Evolutionary conservation across 441 rosid genomes (phyloP), one percentile per base, ranked within the genome.

Genomic region (Erysimum pusillum): DNA sequence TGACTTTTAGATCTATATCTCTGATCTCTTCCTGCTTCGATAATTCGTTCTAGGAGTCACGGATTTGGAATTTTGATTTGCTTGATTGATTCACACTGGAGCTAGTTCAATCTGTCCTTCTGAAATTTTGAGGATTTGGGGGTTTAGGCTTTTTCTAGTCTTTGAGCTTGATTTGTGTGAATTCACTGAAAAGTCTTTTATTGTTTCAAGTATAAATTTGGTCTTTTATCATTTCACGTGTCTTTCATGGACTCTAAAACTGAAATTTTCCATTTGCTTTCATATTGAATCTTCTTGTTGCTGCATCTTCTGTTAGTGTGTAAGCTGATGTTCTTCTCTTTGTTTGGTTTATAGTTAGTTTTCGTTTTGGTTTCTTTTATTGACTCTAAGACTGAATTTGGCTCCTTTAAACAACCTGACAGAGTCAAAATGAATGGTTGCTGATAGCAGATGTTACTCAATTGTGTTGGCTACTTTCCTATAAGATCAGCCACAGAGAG

Each of bases 401-500:
- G 34, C 32, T 31, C 32, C 6, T 41, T 42, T 4, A 4, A 56
- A 45, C 1, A 32, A 34, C n/a, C 52, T 48, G 61, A 51, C 22
- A 38, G 51, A 45, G 20, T 63, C 36, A 3, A 0, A 53, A n/a
- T 7, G 49, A 66, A 65, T 9, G 32, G 77, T 74, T 72, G 46
- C 14, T 38, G 0, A 41, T 41, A 11, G 70, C 87, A 96, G 99
- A 85, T 90, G 39, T 83, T 90, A 76, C 96, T 96, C 42, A 87
- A 87, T 76, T 97, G 97, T 22, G 97, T 90, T 74, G 97, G 98
- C 53, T 96, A 96, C 84, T 84, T 80, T 58, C 88, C 91, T 14
- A n/a, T n/a, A 95, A 96, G 80, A 89, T 96, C 77, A 90, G 91
- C 80, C 99, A 96, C 73, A 88, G 92, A 45, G 85, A 91, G 58